Evolutionary conservation across 2,329 filamentous ascomycete genomes (phyloP).

Genomic region (Endocalyx cinctus): DNA sequence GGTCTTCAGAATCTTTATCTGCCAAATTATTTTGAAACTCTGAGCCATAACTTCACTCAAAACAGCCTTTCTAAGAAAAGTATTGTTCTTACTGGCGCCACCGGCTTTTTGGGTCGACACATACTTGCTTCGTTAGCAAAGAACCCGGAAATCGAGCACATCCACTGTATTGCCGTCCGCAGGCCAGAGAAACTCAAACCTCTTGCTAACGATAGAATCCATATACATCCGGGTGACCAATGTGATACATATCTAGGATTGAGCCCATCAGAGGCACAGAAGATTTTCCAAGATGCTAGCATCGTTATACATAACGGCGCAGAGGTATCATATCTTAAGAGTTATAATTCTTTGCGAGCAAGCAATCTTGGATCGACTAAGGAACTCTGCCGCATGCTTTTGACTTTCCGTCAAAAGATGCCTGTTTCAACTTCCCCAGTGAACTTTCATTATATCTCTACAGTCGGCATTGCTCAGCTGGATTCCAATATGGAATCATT

Average conservation of each 20-base stretch:
- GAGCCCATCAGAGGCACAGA: too few species aligned
- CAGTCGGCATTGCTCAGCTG: slow-evolving; percentile 3
- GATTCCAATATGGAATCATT: too few species aligned
- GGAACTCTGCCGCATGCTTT: slow-evolving; percentile 3
- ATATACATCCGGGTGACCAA: too few species aligned
- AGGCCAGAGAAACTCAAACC: not conserved
- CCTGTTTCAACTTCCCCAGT: slow-evolving; percentile 1
- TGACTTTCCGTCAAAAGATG: too few species aligned
- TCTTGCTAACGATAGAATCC: too few species aligned
- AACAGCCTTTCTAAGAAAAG: too few species aligned
- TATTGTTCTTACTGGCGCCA: slow-evolving; percentile 6
- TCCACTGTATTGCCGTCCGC: slow-evolving; percentile 9
- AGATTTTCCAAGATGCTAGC: slow-evolving; percentile 7
- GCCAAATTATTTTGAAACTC: too few species aligned
- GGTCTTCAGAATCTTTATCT: too few species aligned
- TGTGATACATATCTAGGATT: too few species aligned
- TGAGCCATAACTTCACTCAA: too few species aligned
- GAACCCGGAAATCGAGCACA: not conserved
- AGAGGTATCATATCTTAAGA: slow-evolving; percentile 10
- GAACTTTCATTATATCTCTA: slow-evolving; percentile 13
- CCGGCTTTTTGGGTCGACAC: slow-evolving; percentile 3
- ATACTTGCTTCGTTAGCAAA: not conserved
- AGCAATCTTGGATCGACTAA: slow-evolving; percentile 8
- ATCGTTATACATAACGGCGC: slow-evolving; percentile 14
- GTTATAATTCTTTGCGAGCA: slow-evolving; percentile 3